Percentiles rank a stretch among this genome's conserved stretches.
Evolutionary conservation across 1,284 basidiomycete genomes (phyloP).

Genomic region (Naganishia cerealis): DNA sequence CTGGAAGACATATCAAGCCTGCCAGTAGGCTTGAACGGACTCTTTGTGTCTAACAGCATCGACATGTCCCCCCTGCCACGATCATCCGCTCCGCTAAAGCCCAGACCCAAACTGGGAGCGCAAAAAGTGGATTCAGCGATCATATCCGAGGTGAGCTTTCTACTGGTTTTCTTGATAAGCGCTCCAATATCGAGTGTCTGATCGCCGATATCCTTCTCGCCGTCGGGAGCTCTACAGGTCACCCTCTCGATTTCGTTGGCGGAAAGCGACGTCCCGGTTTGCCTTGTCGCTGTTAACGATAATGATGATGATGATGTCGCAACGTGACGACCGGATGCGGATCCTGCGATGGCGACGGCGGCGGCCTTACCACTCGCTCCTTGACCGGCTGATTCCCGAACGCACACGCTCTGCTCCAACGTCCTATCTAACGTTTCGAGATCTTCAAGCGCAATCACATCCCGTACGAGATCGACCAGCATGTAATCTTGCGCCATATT

Average conservation of each 20-base stretch:
- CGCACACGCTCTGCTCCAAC: conserved; percentile 7
- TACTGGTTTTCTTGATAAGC: conserved; percentile 20
- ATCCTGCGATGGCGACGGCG: neutral
- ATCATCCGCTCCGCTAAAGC: neutral
- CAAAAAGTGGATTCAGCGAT: neutral
- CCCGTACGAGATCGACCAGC: conserved; percentile 1
- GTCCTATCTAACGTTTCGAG: conserved; percentile 1
- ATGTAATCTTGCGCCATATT: conserved; percentile 9
- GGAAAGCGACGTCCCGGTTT: neutral
- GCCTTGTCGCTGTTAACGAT: neutral
- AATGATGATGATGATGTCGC: neutral
- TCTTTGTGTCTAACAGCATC: conserved; percentile 14
- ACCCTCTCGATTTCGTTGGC: neutral
- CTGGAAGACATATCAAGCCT: neutral
- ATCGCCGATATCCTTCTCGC: neutral
- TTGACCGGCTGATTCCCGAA: neutral
- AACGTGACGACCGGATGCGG: neutral
- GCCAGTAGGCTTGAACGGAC: conserved; percentile 13
- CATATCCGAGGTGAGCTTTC: conserved; percentile 19
- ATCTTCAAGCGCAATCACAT: neutral
- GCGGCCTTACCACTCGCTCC: neutral
- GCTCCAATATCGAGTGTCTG: conserved; percentile 19
- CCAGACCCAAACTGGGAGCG: neutral
- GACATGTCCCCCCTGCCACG: neutral
- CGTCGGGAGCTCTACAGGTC: neutral